Evolutionary conservation across 2,329 filamentous ascomycete species (phyloP), one percentile per base, ranked within the genome.

Genomic region (Arthroderma sp.): DNA sequence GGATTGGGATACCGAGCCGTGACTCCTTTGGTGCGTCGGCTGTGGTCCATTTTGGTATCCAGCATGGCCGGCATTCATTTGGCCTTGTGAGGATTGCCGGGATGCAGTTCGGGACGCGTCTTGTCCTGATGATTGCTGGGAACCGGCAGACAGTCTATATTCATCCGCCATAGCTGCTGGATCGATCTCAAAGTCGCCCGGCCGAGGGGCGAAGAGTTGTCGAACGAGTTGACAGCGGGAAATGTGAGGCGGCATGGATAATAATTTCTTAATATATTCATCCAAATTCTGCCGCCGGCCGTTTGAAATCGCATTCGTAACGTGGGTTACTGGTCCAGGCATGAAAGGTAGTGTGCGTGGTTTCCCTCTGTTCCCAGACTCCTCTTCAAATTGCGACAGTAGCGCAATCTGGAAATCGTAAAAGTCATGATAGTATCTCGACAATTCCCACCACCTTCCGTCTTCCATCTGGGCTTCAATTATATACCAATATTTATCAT

Each of bases 401-500:
- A 98, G 78, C 30, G 87, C 85, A 58, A 96, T 96, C 62, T 98
- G 91, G 62, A 96, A 89, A 63, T 96, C 91, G 66, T 96, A 98
- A 60, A 98, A 98, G 67, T 96, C 91, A 62, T 96, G 87, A 59
- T 98, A 98, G 59, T 94, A 91, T 50, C 91, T 80, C 34, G 86
- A 89, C 41, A 98, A 69, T 60, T 95, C 88, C 87, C 88, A 96
- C 58, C 85, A 81, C 39, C 85, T 77, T 40, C 87, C 88, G 59
- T 96, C 88, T 58, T 94, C 86, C 63, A 96, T 77, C 55, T 81
- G 75, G 27, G 85, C 86, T 62, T 95, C 88, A 47, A 98, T 89
- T 44, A 95, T 85, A 58, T 96, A 98, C 86, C 91, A 96, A 65
- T 96, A 96, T 62, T 95, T 95, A 55, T 95, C 88, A 59, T 96